Base-by-base conservation (phyloP, 345 rosid species). In the Brassica nigra region DNA sequence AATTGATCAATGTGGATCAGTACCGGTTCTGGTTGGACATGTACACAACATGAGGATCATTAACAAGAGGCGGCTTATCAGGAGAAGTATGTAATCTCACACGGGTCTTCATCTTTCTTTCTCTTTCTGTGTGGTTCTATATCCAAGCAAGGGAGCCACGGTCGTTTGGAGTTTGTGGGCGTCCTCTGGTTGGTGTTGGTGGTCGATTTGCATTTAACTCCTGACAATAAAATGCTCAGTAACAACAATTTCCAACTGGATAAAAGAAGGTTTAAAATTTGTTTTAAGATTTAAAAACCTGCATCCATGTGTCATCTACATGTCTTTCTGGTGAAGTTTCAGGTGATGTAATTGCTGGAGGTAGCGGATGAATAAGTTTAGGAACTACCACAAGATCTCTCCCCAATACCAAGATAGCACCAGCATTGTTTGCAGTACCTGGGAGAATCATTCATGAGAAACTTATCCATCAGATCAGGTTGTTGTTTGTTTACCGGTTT, bases 401-500 rank as follows among this genome's bases (percentile, higher is more conserved):
- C 55, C 99, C 99, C 86, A 95, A 82, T 67, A 95, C 99, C 78
- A 95, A 89, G 82, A 95, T 93, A 44, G 99, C 98, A 59, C 99
- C 98, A 0, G 98, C 99, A 68, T 95, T 95, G 79, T 93, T 95
- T 52, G 99, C 99, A n/a, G 98, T 95, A 55, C 99, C 98, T 95
- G 82, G 52, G 20, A 66, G 71, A 30, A 39, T 18, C 0, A 42
- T 65, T 66, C 18, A 33, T 8, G 3, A 47, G 23, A 63, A 4
- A 29, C 16, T 67, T 23, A 55, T 4, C 34, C 27, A 16, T 28
- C 3, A 39, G 55, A 3, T 28, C 0, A 63, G 27, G 59, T 68
- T 9, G 10, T 52, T 1, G 18, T 23, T 23, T 23, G 27, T 23
- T 23, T 23, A 23, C 27, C 27, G 27, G 27, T 23, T 23, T 23